Evolutionary conservation across 176 grass and related monocot genomes (phyloP).

Genomic region (Triticum dicoccoides): DNA sequence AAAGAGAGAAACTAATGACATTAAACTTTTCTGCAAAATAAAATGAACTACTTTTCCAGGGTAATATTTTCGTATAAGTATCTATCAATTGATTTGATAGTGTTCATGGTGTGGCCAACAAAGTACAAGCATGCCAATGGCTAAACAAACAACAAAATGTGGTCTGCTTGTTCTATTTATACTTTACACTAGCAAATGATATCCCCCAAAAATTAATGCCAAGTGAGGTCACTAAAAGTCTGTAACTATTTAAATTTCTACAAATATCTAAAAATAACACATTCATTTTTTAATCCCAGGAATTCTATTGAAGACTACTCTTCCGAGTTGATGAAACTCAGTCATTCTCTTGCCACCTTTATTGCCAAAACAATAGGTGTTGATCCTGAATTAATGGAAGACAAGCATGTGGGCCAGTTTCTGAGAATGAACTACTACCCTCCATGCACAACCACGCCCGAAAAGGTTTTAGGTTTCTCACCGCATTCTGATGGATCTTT

Average conservation of each 20-base stretch:
- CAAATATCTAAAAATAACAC: neutral
- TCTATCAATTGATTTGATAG: neutral
- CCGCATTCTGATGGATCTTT: conserved; percentile 46
- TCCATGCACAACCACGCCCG: conserved; percentile 29
- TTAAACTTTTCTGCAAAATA: neutral
- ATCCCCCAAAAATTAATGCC: neutral
- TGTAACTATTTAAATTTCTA: neutral
- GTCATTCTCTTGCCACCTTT: conserved; percentile 9
- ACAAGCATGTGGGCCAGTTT: conserved; percentile 35
- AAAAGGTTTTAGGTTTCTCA: conserved; percentile 62
- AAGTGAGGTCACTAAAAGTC: neutral
- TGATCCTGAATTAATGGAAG: neutral
- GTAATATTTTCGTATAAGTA: neutral
- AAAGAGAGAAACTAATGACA: neutral
- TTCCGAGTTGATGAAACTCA: conserved; percentile 25
- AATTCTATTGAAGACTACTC: conserved; percentile 50
- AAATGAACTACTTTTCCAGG: neutral
- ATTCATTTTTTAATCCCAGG: neutral
- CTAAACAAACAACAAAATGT: too few relatives aligned
- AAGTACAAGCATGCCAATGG: too few relatives aligned
- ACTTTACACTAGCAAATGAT: neutral
- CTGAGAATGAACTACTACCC: conserved; percentile 71
- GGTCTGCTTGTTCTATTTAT: too few relatives aligned
- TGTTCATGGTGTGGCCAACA: neutral
- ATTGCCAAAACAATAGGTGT: conserved; percentile 37